Conservation (phyloP, 768 basidiomycete species). For the Leccinum longicurvipes region DNA sequence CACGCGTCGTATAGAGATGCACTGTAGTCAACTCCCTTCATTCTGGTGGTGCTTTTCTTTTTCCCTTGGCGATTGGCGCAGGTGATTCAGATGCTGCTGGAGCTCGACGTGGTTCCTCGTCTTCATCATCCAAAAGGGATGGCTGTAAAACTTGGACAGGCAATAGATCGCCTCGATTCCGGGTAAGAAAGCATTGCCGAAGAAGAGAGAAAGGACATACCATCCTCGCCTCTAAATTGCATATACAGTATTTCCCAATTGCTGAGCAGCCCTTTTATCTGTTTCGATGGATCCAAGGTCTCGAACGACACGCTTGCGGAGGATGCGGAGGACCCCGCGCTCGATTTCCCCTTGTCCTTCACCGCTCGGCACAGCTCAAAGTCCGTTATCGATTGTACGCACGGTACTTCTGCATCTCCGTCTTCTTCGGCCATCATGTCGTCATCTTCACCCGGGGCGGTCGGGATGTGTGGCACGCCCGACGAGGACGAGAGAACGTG, state of each 20-base stretch:
- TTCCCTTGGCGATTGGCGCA: conserved; percentile 45
- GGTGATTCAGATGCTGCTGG: conserved; percentile 30
- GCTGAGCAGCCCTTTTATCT: conserved; percentile 48
- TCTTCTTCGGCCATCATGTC: conserved; percentile 16
- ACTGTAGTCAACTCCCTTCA: neutral
- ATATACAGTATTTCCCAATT: conserved; percentile 71
- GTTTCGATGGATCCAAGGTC: conserved; percentile 38
- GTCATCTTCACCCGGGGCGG: conserved; percentile 28
- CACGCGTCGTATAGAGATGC: neutral
- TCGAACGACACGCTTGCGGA: conserved; percentile 40
- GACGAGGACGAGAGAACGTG: conserved; percentile 35
- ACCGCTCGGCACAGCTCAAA: conserved; percentile 63
- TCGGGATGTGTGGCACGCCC: conserved; percentile 28
- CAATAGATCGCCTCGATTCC: conserved; percentile 47
- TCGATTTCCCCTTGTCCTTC: conserved; percentile 49
- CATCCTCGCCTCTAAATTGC: conserved; percentile 59
- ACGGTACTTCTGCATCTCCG: conserved; percentile 30
- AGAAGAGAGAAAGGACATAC: conserved; percentile 32
- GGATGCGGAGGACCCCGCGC: conserved; percentile 23
- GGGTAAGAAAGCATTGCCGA: neutral
- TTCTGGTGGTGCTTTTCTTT: conserved; percentile 52
- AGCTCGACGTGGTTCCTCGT: conserved; percentile 37
- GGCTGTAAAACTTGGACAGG: conserved; percentile 61
- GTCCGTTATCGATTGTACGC: conserved; percentile 37
- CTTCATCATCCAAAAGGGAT: conserved; percentile 59